Evolutionary conservation across 352 stramenopile species (phyloP).

Genomic region (Globisporangium alternatum): DNA sequence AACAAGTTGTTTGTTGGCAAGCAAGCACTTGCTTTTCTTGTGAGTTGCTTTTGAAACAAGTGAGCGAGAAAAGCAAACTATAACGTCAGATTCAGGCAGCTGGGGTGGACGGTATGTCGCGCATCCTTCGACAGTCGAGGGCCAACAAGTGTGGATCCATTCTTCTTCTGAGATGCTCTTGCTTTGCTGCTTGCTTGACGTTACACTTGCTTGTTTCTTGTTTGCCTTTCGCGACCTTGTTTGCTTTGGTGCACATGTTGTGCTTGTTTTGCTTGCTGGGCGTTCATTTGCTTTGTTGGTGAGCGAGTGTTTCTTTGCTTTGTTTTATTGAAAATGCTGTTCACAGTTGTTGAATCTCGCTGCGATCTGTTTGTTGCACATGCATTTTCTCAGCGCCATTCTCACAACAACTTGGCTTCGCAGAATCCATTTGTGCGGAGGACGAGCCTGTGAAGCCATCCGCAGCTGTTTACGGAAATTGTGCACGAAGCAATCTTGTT

Average conservation of each 20-base stretch:
- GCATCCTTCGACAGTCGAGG: background rate
- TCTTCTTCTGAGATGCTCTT: background rate
- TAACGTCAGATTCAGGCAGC: conserved; percentile 4
- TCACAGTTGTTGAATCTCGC: background rate
- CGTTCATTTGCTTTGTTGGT: background rate
- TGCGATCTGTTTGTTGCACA: background rate
- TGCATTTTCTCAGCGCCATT: background rate
- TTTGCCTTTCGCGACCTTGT: background rate
- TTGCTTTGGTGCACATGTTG: background rate
- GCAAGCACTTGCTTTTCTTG: background rate
- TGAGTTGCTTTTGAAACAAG: background rate
- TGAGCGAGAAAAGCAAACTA: background rate
- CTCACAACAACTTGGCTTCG: background rate
- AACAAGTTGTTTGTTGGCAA: background rate
- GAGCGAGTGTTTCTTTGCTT: too few relatives aligned
- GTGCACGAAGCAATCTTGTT: background rate
- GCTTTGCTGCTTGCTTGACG: background rate
- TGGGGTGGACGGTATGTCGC: background rate
- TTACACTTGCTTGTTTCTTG: background rate
- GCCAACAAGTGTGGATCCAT: background rate
- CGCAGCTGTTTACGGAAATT: background rate
- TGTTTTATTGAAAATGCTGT: too few relatives aligned
- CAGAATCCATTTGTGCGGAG: conserved; percentile 2
- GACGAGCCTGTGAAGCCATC: background rate
- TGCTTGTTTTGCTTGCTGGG: background rate